Conservation (phyloP, 2,329 filamentous ascomycete genomes). For the Colletotrichum sp. region DNA sequence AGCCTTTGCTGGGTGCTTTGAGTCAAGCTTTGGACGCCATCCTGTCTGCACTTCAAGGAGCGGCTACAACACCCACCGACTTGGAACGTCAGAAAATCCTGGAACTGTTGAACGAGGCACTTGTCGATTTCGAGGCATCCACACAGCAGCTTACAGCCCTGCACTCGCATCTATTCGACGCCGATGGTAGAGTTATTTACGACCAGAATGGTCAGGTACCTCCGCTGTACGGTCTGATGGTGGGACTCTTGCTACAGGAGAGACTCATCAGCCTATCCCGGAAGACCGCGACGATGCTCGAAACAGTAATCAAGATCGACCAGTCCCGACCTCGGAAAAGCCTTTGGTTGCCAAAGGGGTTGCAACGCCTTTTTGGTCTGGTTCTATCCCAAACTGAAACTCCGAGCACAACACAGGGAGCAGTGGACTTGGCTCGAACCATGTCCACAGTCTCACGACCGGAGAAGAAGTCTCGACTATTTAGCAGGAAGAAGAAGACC, state of each 20-base stretch:
- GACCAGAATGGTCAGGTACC: background rate
- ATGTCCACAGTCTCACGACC: background rate
- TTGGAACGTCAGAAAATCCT: fast-evolving
- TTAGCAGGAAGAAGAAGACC: background rate
- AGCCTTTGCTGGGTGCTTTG: background rate
- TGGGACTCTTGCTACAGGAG: fast-evolving
- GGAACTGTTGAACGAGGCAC: background rate
- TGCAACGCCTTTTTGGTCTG: background rate
- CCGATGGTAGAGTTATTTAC: background rate
- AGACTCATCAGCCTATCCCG: background rate
- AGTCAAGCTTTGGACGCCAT: background rate
- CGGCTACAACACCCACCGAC: fast-evolving
- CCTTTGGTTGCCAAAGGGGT: background rate
- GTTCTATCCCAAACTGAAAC: background rate
- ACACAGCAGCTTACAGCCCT: background rate
- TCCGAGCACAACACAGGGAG: background rate
- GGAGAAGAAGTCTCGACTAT: background rate
- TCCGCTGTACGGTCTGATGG: background rate
- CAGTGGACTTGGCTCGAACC: background rate
- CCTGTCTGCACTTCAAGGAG: background rate
- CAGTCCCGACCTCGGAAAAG: background rate
- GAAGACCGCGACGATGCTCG: background rate
- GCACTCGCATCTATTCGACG: background rate
- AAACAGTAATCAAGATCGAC: background rate
- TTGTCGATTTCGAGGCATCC: fast-evolving